Evolutionary conservation across 1,139 yeast species (phyloP), one percentile per base, ranked within the genome.

Genomic region (Debaryomycetaceae sp.): DNA sequence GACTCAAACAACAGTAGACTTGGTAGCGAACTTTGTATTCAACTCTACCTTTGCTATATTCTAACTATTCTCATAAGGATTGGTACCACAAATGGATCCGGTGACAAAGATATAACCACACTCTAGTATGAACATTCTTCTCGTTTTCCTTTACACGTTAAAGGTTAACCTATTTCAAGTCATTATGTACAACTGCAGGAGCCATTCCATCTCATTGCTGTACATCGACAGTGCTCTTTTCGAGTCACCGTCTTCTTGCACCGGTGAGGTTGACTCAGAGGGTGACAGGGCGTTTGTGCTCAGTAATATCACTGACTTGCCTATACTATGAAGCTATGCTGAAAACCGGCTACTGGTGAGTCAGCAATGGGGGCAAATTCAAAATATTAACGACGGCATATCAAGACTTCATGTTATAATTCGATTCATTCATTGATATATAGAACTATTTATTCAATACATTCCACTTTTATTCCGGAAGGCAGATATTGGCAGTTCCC

Each of bases 101-200:
- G 20, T 17, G 20, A 17, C 20, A 17, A 17, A 17, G 20, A 17
- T 17, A 17, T 17, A 17, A 27, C 11, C 2, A 8, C 31, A 27
- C 8, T 27, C 8, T 27, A 45, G 13, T 6, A 72, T 72, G 77
- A 68, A 68, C 54, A 47, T 66, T 38, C 48, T 71, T 11, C 52
- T 67, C 36, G 59, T 69, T 49, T 51, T 71, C 24, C 52, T 72
- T 47, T 71, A 72, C 50, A 55, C 67, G 36, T 57, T 73, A 42
- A 72, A 72, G 53, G 59, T 68, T 36, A 73, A 73, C 48, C 48
- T 73, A 34, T 58, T 73, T 39, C 72, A 65, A 45, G 57, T 70
- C 23, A 52, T 73, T n/a, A 65, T 73, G 34, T 58, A 63, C 45
- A 64, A 59, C 44, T 63, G 73, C 44, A 60, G 76, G 44, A 63